These are phyloP conservation scores for Amanita molliuscula DNA, from an alignment of 768 basidiomycete genomes.

Conservation along the genomic window DNA sequence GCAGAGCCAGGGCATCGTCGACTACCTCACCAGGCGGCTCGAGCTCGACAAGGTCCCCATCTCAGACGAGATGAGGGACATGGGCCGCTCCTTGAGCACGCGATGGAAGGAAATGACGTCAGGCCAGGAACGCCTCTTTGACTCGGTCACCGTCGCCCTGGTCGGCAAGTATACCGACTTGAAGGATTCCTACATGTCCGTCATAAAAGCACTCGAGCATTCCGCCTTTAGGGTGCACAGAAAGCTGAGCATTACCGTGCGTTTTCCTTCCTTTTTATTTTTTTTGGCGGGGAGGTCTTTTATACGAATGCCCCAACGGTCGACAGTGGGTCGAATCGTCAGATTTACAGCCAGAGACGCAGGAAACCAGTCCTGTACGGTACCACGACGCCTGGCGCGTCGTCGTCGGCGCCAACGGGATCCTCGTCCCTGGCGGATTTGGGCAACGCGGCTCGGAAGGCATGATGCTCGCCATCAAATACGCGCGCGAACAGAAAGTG, in stretches of 20 bases:
- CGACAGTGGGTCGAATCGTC: slow-evolving; percentile 93
- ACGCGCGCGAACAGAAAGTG: slow-evolving; percentile 89
- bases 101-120: slow-evolving; percentile 81
- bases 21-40: slow-evolving; percentile 76
- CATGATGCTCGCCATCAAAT: slow-evolving; percentile 97
- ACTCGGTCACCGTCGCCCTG: slow-evolving; percentile 79
- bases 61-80: slow-evolving; percentile 41
- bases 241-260: slow-evolving; percentile 71
- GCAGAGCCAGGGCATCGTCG: slow-evolving; percentile 84
- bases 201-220: slow-evolving; percentile 93
- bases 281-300: too few species aligned
- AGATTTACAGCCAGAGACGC: slow-evolving; percentile 74
- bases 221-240: slow-evolving; percentile 88
- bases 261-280: slow-evolving; percentile 14
- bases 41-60: slow-evolving; percentile 52
- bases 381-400: slow-evolving; percentile 96
- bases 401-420: slow-evolving; percentile 84
- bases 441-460: slow-evolving; percentile 90
- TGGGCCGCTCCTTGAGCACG: slow-evolving; percentile 54
- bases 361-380: slow-evolving; percentile 68
- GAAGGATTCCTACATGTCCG: slow-evolving; percentile 98
- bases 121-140: slow-evolving; percentile 88
- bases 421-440: slow-evolving; percentile 96
- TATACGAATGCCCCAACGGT: neutral
- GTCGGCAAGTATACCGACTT: slow-evolving; percentile 97